Evolutionary conservation across 2,329 filamentous ascomycete species (phyloP), one percentile per base, ranked within the genome.

Genomic region (Penicillium sp.): DNA sequence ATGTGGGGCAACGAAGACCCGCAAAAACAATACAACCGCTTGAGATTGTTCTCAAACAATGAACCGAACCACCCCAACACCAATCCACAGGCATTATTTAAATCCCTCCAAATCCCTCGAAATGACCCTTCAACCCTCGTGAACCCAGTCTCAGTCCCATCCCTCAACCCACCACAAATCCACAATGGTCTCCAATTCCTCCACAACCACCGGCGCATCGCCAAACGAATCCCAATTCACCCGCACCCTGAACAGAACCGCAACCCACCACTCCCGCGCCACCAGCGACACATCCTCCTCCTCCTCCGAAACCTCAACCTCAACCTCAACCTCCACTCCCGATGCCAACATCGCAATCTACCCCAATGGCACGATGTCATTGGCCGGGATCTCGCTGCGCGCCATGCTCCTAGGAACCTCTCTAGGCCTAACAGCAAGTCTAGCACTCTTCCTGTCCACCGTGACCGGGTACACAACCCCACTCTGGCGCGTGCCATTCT

Each of bases 401-500:
- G 73, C 75, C 16, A 75, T 75, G 55, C 53, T 69, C 22, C 61
- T 77, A 12, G 75, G 75, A 11, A 62, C 66, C 7, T 63, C 61
- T n/a, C 60, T 76, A 33, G 72, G 73, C 14, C 37, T 71, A 12
- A 68, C 64, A 34, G 25, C 42, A 12, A 54, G 65, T 25, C 44
- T 69, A 11, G 62, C 68, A 4, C 14, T 70, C 10, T 50, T 64
- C 46, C 49, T 68, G 9, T 55, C 63, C 39, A 50, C 63, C 45
- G 55, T 63, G 37, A 50, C 63, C 44, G 52, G 61, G 37, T 56
- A 49, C 30, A 52, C 55, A 11, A 72, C 64, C 34, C 68, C 72
- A 4, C 65, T 81, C 46, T 87, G 82, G 82, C 75, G 82, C 18
- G 67, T 81, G 0, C 76, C 78, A 8, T 76, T 80, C 60, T 77